Evolutionary conservation across 352 stramenopile genomes (phyloP), one percentile per base, ranked within the genome.

Genomic region (Globisporangium recalcitrans): DNA sequence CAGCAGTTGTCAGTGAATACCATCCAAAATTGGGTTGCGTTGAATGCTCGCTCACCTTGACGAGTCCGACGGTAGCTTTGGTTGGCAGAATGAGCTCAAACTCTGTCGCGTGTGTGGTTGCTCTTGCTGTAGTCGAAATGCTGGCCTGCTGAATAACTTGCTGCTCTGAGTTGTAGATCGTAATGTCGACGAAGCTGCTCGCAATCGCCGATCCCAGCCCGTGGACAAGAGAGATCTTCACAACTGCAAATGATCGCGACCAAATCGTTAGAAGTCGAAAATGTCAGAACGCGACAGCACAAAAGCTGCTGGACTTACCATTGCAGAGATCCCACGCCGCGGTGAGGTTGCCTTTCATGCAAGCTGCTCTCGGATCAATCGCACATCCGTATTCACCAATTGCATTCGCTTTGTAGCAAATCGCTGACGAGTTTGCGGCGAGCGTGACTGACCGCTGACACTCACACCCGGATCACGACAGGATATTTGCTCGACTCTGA

Each of bases 271-370:
- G 4, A 46, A 10, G 38, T 0, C 16, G 38, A 46, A 46, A 4
- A 32, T 11, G 4, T 3, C 46, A 52, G 29, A 4, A 58, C 22
- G 21, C 40, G n/a, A 32, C n/a, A 47, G 4, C 19, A 27, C 26
- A 19, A 22, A 21, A 16, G 4, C 24, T 10, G 0, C 1, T 27
- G 52, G n/a, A n/a, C 58, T 29, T 49, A 78, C 74, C 69, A 60
- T 82, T 77, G 52, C 74, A 79, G 2, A 68, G 63, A 58, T 82
- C 74, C 65, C 72, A 72, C 1, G 63, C 49, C 31, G 49, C 36
- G 13, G 53, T 38, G n/a, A 26, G 34, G 19, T 64, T 46, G n/a
- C 52, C 51, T 27, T 60, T 61, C 0, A 32, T 51, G 32, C 72
- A 79, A 3, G 52, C 36, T 9, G 63, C 62, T 46, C 14, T 46